These are phyloP conservation scores for Candida glaebosa DNA, from an alignment of 805 yeast species.

Conservation along the genomic window DNA sequence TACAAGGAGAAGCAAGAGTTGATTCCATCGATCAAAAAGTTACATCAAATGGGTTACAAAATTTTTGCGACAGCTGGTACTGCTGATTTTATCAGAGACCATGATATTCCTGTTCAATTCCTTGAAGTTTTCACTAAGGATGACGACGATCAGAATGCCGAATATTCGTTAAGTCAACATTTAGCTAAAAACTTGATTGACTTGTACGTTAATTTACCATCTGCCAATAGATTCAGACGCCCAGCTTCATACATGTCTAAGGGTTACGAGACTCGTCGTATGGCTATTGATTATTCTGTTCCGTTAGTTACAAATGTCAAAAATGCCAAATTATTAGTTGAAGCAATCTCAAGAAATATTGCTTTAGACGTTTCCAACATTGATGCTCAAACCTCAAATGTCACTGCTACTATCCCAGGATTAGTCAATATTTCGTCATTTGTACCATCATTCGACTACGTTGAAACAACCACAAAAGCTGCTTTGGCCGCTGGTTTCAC, in stretches of 20 bases:
- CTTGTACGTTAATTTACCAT: slow-evolving; percentile 93
- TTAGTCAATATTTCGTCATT: slow-evolving; percentile 77
- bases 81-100: slow-evolving; percentile 96
- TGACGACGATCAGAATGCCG: slow-evolving; percentile 78
- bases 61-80: slow-evolving; percentile 99
- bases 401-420: slow-evolving; percentile 81
- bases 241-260: slow-evolving; percentile 97
- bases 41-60: slow-evolving; percentile 81
- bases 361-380: slow-evolving; percentile 65
- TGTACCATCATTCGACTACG: slow-evolving; percentile 67
- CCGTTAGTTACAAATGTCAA: slow-evolving; percentile 97
- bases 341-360: slow-evolving; percentile 78
- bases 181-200: slow-evolving; percentile 96
- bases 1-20: slow-evolving; percentile 94
- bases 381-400: slow-evolving; percentile 90
- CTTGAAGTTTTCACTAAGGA: slow-evolving; percentile 79
- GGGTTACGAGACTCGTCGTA: slow-evolving; percentile 97
- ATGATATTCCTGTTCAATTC: slow-evolving; percentile 90
- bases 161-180: slow-evolving; percentile 93
- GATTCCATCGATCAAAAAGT: slow-evolving; percentile 78
- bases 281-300: slow-evolving; percentile 98
- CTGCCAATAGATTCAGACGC: slow-evolving; percentile 95
- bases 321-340: slow-evolving; percentile 91
- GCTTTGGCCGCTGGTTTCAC: slow-evolving; percentile 87
- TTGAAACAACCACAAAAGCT: slow-evolving; percentile 64